phyloP scores from a whole-genome alignment of 169 alveolate genomes.

The Theileria equi region DNA sequence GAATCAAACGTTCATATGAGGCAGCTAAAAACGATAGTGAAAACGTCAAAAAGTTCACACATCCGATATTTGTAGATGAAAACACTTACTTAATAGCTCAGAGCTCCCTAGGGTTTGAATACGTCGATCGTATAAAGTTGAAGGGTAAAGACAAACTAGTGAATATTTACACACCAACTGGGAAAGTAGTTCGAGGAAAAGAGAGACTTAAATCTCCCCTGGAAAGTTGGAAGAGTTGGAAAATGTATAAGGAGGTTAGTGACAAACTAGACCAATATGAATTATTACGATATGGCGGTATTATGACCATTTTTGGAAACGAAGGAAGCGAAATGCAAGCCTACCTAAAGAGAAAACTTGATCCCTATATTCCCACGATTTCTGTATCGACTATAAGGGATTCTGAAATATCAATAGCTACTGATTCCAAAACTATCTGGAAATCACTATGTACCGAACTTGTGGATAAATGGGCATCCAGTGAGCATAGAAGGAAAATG shows the following conservation, averaged over 20 bases:
- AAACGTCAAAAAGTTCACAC: not conserved
- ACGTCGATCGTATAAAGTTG: constrained; percentile 68
- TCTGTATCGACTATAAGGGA: constrained; percentile 42
- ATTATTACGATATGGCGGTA: constrained; percentile 43
- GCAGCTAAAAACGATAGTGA: not conserved
- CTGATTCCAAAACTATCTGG: constrained; percentile 26
- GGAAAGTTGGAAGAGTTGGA: constrained; percentile 44
- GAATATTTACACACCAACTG: constrained; percentile 77
- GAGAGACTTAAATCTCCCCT: constrained; percentile 6
- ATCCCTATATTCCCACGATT: constrained; percentile 19
- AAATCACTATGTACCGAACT: constrained; percentile 24
- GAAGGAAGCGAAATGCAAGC: too few relatives aligned
- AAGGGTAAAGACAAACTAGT: constrained; percentile 75
- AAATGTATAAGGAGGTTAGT: constrained; percentile 18
- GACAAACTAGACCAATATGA: too few relatives aligned
- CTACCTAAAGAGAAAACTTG: constrained; percentile 20
- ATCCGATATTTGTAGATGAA: constrained; percentile 64
- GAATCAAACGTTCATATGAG: constrained; percentile 8
- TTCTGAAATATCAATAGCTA: constrained; percentile 33
- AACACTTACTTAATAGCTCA: constrained; percentile 69
- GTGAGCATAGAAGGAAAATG: constrained; percentile 13
- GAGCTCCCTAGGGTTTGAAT: constrained; percentile 66
- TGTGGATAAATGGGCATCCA: constrained; percentile 30
- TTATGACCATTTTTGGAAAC: constrained; percentile 35
- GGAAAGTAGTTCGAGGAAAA: constrained; percentile 42